Evolutionary conservation across 495 filamentous ascomycete genomes (phyloP).

Genomic region (Tuber calosporum): DNA sequence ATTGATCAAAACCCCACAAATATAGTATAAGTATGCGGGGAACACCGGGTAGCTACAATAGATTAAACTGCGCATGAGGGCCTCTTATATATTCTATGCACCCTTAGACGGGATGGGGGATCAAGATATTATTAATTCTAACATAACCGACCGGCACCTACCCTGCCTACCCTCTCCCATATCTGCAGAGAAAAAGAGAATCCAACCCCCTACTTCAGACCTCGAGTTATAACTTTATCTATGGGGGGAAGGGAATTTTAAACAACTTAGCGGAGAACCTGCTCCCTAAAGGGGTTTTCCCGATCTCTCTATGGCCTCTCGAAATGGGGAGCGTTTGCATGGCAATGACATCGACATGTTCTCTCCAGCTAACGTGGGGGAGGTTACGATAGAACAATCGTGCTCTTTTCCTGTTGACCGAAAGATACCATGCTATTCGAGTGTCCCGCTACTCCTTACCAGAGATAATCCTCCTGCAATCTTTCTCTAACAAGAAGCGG

Average conservation of each 20-base stretch:
- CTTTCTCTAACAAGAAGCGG: not conserved
- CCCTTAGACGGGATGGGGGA: not conserved
- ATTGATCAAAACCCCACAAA: not conserved
- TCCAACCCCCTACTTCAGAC: not conserved
- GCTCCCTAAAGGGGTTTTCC: not conserved
- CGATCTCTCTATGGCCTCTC: too few species aligned
- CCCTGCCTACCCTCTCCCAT: not conserved
- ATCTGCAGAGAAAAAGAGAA: not conserved
- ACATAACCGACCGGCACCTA: not conserved
- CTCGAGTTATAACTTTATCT: not conserved
- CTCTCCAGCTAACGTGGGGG: too few species aligned
- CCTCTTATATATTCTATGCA: not conserved
- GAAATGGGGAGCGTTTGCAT: not conserved
- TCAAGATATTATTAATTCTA: not conserved
- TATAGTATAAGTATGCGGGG: not conserved
- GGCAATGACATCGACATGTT: not conserved
- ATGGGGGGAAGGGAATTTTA: not conserved
- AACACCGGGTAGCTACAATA: not conserved
- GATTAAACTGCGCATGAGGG: not conserved
- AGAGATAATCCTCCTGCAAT: not conserved
- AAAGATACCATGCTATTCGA: too few species aligned
- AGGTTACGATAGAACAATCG: too few species aligned
- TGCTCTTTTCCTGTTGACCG: too few species aligned
- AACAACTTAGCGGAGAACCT: not conserved
- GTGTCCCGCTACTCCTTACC: not conserved